Base-by-base conservation (phyloP, 352 stramenopile species). In the Pythium sukuiense region DNA sequence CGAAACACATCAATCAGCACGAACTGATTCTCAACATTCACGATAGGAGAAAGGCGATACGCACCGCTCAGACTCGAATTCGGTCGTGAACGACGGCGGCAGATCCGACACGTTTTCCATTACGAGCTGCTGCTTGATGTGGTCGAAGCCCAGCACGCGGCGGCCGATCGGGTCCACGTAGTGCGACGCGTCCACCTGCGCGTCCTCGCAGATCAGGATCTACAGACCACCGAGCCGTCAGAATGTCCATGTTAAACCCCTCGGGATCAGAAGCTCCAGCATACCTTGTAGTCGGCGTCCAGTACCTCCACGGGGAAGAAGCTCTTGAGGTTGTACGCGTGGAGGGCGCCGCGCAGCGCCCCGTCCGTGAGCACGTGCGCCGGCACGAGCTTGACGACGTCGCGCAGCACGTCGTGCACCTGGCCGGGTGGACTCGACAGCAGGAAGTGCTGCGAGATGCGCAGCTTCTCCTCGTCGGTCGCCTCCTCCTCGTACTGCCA, bases 351-450 rank as follows among this genome's bases (percentile, higher is more conserved):
- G 0, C 81, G 74, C 27, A 96, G 65, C 35, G 85, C 82, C 16
- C 67, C 72, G 37, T 96, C 87, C 16, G 82, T 77, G 35, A 97
- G 74, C 63, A 97, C 70, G 26, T 71, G 72, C 20, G 71, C 68
- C 18, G 88, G 81, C 48, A 96, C 76, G n/a, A 97, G 80, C 74
- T 93, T 92, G 20, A 72, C 78, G 26, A 96, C 82, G 70, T 97
- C 89, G 67, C 78, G 77, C 55, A 92, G 66, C 57, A 97, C 88
- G 55, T 97, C 87, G 56, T 95, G 78, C 59, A 97, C 76, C 77
- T 98, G 86, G 16, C 92, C 91, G 0, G 93, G 91, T 4, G 90
- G 92, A 65, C 81, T 95, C 13, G 89, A 90, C n/a, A 97, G 74
- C 61, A 98, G 69, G 55, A 97, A 94, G 39, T 89, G 87, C 79